Base-by-base conservation (phyloP, 2,329 filamentous ascomycete species). In the Domatiomyces globalis region DNA sequence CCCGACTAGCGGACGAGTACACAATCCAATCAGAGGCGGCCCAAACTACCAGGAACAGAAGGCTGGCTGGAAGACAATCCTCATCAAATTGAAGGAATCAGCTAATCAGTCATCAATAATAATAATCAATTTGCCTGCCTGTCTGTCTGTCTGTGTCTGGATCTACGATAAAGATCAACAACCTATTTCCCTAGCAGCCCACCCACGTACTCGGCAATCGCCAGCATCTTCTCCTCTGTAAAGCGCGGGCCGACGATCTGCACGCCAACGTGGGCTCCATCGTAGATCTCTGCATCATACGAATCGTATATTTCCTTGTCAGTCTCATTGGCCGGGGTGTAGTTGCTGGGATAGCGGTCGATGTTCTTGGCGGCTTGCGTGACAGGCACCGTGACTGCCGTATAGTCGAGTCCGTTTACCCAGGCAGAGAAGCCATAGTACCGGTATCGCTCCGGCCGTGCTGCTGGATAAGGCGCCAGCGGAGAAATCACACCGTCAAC, bases 401-500 rank as follows among this genome's bases (percentile, higher is more conserved):
- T 69, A 39, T 66, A 67, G 45, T 72, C 69, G 1, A 71, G 59
- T 18, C 67, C 52, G 49, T 71, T 71, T 5, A 70, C 61, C 9
- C 60, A 65, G 1, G 53, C 58, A 3, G 63, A 59, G 48, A 70
- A 71, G 1, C 65, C 67, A 50, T 69, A 68, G 56, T 69, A 69
- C 20, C 60, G 63, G 56, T 66, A 70, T 51, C 63, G 61, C 2
- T 60, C 54, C 6, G 69, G 71, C 8, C 66, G 60, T 0, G 68
- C 63, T 0, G 71, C 69, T 1, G 71, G 66, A 36, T 67, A 68
- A 4, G 71, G 65, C 3, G 70, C 69, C 33, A 67, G 57, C 1
- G 72, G 67, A 8, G 64, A 66, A 45, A 74, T 66, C 25, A 75
- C 54, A 10, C 64, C 71, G 58, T 84, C 80, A 0, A 82, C 76